These are phyloP conservation scores for Ophiobolus disseminans DNA, from an alignment of 2,329 filamentous ascomycete genomes.

Conservation along the genomic window DNA sequence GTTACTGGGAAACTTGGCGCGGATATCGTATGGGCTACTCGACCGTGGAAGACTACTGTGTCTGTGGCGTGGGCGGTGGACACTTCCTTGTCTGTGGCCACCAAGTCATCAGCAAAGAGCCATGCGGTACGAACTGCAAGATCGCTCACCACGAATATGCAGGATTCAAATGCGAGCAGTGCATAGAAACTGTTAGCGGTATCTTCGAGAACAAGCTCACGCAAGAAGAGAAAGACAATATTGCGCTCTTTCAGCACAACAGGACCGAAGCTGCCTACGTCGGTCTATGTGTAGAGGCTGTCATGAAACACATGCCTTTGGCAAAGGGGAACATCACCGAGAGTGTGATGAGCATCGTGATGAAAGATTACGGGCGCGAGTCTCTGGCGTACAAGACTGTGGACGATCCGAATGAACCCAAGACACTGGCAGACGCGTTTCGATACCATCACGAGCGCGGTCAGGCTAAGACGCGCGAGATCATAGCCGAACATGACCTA, in stretches of 20 bases:
- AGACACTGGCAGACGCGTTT: neutral
- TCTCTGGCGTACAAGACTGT: neutral
- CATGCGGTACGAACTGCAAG: conserved; percentile 22
- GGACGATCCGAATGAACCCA: neutral
- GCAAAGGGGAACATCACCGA: conserved; percentile 11
- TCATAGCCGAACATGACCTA: neutral
- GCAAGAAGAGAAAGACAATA: neutral
- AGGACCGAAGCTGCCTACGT: neutral
- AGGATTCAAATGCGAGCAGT: conserved; percentile 18
- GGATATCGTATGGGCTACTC: conserved; percentile 4
- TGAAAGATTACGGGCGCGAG: conserved; percentile 2
- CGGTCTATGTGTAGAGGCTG: conserved; percentile 7
- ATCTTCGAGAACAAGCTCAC: conserved; percentile 7
- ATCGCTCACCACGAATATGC: neutral
- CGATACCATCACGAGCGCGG: neutral
- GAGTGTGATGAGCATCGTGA: conserved; percentile 6
- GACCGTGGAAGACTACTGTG: conserved; percentile 1
- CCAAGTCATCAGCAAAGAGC: conserved; percentile 6
- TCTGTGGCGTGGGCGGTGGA: conserved; percentile 3
- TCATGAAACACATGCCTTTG: neutral
- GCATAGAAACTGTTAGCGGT: conserved; percentile 2
- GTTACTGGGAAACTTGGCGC: conserved; percentile 19
- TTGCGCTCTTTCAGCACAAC: neutral
- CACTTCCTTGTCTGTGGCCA: conserved; percentile 24
- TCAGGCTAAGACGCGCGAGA: neutral